phyloP scores from a whole-genome alignment of 2,329 filamentous ascomycete species.

The Ophiostoma montium region DNA sequence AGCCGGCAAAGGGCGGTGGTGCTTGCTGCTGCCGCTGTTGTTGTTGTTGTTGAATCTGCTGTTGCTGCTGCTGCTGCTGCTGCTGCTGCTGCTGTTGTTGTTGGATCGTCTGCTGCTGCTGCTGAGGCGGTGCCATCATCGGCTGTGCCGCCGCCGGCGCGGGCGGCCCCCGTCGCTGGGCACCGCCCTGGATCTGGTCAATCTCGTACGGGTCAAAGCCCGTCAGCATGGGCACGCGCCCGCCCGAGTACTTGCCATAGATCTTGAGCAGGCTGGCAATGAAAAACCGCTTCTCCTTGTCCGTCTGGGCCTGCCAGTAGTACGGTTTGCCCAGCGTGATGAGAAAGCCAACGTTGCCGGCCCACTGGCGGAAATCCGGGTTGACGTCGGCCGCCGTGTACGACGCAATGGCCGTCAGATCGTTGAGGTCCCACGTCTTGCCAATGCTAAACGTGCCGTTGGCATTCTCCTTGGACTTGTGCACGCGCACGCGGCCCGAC shows the following conservation, averaged over 20 bases:
- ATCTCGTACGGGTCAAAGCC: conserved; percentile 74
- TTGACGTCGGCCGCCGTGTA: conserved; percentile 50
- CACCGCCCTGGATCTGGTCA: conserved; percentile 55
- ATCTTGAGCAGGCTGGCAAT: conserved; percentile 94
- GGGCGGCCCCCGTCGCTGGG: conserved; percentile 24
- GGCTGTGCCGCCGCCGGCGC: conserved; percentile 18
- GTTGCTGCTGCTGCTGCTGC: neutral
- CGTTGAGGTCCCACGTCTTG: conserved; percentile 95
- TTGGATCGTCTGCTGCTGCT: neutral
- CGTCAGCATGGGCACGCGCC: conserved; percentile 60
- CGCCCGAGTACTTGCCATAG: conserved; percentile 88
- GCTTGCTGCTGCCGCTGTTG: conserved; percentile 3
- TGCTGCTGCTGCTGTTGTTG: neutral
- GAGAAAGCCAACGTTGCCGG: conserved; percentile 68
- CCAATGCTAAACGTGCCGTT: conserved; percentile 94
- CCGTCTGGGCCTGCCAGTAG: conserved; percentile 87
- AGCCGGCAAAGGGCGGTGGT: conserved; percentile 14
- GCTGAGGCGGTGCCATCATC: conserved; percentile 1
- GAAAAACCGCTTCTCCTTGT: conserved; percentile 98
- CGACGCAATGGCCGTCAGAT: conserved; percentile 70
- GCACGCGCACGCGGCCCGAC: conserved; percentile 83
- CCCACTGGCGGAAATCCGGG: conserved; percentile 57
- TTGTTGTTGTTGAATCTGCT: neutral
- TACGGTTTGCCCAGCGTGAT: conserved; percentile 89
- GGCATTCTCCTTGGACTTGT: conserved; percentile 91